Conservation (phyloP, 2,329 filamentous ascomycete genomes). For the Colletotrichum sp. region DNA sequence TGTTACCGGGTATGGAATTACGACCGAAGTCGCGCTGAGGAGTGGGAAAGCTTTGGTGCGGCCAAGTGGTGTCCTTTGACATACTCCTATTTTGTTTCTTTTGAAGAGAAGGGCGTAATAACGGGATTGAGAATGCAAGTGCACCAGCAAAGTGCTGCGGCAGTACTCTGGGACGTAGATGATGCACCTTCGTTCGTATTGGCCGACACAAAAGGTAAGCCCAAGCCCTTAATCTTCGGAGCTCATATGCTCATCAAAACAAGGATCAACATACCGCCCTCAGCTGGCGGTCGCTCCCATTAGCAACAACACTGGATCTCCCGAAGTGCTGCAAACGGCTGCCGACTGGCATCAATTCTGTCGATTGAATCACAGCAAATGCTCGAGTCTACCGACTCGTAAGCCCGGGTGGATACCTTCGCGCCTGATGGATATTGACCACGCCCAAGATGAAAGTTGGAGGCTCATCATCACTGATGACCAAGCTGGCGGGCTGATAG, state of each 20-base stretch:
- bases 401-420: background rate
- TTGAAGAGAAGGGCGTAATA: background rate
- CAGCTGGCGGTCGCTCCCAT: background rate
- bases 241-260: background rate
- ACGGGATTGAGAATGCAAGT: fast-evolving
- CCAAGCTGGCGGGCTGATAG: background rate
- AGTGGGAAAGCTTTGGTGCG: background rate
- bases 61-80: background rate
- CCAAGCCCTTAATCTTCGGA: background rate
- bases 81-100: background rate
- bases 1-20: background rate
- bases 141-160: background rate
- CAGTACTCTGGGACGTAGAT: fast-evolving
- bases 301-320: background rate
- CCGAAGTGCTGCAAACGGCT: background rate
- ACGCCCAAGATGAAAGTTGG: background rate
- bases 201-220: background rate
- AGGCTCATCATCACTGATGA: background rate
- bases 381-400: background rate
- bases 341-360: background rate
- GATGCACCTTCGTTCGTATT: fast-evolving
- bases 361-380: background rate
- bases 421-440: background rate
- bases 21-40: background rate
- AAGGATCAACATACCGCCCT: too few species aligned